Evolutionary conservation across 179 eudicot genomes (phyloP).

Genomic region (Dionaea muscipula): DNA sequence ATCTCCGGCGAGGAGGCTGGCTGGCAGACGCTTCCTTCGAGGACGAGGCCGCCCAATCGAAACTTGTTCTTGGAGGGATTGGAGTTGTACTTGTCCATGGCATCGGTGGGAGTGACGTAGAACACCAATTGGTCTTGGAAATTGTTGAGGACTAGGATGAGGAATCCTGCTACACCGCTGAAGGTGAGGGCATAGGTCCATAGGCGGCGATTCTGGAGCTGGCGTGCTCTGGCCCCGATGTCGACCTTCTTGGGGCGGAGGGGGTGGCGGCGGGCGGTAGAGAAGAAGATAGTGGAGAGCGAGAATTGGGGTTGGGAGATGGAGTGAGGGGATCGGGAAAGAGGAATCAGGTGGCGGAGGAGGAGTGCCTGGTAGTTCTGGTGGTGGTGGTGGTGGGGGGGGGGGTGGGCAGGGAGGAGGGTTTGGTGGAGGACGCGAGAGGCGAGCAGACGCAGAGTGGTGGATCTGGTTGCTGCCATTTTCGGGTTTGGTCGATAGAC

Average conservation of each 20-base stretch:
- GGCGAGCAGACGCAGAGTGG: constrained; percentile 21
- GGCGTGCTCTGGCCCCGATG: constrained; percentile 84
- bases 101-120: constrained; percentile 76
- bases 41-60: constrained; percentile 76
- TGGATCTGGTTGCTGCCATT: constrained; percentile 15
- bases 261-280: constrained; percentile 40
- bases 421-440: constrained; percentile 18
- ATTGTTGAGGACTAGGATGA: constrained; percentile 56
- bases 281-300: constrained; percentile 24
- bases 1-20: constrained; percentile 53
- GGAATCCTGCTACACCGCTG: constrained; percentile 70
- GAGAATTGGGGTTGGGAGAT: constrained; percentile 13
- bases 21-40: constrained; percentile 61
- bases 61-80: constrained; percentile 50
- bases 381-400: constrained; percentile 7
- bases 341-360: constrained; percentile 9
- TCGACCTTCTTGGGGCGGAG: constrained; percentile 25
- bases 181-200: constrained; percentile 78
- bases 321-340: constrained; percentile 1
- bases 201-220: constrained; percentile 67
- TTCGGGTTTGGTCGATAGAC: not conserved
- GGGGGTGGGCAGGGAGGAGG: constrained; percentile 1
- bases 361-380: no score
- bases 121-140: constrained; percentile 83
- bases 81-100: constrained; percentile 31